Evolutionary conservation across 257 asterid species (phyloP).

Genomic region (Solanum bulbocastanum): DNA sequence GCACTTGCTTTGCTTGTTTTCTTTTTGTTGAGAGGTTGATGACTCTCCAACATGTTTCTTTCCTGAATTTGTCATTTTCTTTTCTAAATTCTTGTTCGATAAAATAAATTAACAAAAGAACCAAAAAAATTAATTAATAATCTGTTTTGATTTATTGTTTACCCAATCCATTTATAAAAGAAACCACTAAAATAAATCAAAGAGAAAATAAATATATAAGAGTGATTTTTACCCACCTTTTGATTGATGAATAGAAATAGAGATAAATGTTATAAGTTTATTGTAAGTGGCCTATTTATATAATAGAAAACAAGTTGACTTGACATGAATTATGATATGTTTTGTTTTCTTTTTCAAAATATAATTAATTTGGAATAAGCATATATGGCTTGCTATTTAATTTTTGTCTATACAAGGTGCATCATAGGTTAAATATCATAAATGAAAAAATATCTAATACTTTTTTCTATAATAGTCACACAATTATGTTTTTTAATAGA

Average conservation of each 20-base stretch:
- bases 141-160: neutral
- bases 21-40: slow-evolving; percentile 20
- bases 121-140: neutral
- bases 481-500: too few relatives aligned
- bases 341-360: too few relatives aligned
- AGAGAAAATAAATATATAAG: neutral
- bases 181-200: neutral
- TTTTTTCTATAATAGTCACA: too few relatives aligned
- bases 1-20: slow-evolving; percentile 19
- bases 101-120: neutral
- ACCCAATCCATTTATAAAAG: neutral
- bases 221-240: neutral
- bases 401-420: too few relatives aligned
- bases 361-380: too few relatives aligned
- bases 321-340: neutral
- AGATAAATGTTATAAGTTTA: neutral
- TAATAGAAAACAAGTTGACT: neutral
- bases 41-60: slow-evolving; percentile 19
- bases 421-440: too few relatives aligned
- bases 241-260: neutral
- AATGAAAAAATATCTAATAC: too few relatives aligned
- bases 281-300: neutral
- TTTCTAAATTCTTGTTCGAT: neutral
- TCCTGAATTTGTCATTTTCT: slow-evolving; percentile 15
- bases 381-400: too few relatives aligned